phyloP scores from a whole-genome alignment of 441 rosid species.

The Adansonia rubrostipa region DNA sequence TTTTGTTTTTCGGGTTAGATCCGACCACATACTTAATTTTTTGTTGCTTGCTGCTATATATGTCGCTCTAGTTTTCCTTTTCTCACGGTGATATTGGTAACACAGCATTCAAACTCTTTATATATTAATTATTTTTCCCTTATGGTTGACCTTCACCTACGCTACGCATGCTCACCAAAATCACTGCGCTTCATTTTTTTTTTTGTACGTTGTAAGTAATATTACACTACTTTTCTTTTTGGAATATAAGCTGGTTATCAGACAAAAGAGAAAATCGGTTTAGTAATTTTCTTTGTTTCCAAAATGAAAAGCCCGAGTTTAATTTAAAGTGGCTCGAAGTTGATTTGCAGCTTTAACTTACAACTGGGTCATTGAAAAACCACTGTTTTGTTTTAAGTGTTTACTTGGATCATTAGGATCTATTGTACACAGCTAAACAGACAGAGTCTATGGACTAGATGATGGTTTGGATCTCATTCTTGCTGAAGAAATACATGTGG shows the following conservation, averaged over 20 bases:
- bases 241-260: not conserved
- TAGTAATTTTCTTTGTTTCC: not conserved
- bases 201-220: not conserved
- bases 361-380: not conserved
- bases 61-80: not conserved
- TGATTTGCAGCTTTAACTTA: not conserved
- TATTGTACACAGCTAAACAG: no score
- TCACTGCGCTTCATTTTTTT: not conserved
- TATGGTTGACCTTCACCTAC: conserved; percentile 9
- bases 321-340: not conserved
- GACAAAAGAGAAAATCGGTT: not conserved
- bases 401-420: no score
- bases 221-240: not conserved
- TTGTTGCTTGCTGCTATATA: not conserved
- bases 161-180: conserved; percentile 6
- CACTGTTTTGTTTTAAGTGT: not conserved
- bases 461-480: no score
- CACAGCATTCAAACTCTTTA: not conserved
- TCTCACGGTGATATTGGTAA: not conserved
- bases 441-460: no score
- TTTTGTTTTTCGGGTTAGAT: conserved; percentile 20
- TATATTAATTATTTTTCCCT: not conserved
- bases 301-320: not conserved
- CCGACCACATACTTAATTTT: not conserved
- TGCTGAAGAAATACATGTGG: no score